Conservation (phyloP, 2,329 filamentous ascomycete species). For the Aspergillus pseudonomiae region DNA sequence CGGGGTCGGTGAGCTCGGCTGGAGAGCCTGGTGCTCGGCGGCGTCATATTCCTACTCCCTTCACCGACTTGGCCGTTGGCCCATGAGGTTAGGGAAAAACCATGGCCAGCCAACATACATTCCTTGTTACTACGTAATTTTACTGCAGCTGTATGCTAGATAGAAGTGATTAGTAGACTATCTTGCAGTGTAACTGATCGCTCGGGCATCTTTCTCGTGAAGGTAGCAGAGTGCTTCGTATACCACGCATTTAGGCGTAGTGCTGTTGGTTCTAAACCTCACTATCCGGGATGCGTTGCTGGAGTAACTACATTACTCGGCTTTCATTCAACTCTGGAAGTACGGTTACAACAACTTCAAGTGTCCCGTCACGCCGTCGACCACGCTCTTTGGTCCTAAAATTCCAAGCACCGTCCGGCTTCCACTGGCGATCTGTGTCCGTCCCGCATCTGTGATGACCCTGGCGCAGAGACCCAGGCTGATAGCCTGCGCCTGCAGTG, state of each 20-base stretch:
- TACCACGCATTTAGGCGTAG: not conserved
- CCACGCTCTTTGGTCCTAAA: conserved; percentile 77
- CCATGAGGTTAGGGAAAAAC: conserved; percentile 87
- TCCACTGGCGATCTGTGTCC: conserved; percentile 93
- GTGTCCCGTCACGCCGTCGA: conserved; percentile 82
- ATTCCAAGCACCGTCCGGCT: conserved; percentile 91
- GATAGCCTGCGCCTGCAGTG: conserved; percentile 78
- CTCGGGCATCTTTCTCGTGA: not conserved
- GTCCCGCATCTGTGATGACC: conserved; percentile 91
- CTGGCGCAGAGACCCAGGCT: conserved; percentile 84
- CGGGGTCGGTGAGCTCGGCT: conserved; percentile 66
- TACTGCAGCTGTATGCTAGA: not conserved
- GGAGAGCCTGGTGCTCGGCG: conserved; percentile 57
- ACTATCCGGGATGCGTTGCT: not conserved
- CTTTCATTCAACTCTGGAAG: not conserved
- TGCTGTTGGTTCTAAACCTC: not conserved
- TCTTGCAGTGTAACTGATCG: not conserved
- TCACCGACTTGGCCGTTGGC: conserved; percentile 82
- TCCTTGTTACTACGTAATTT: conserved; percentile 12
- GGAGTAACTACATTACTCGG: not conserved
- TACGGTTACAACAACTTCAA: conserved; percentile 74
- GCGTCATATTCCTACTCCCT: conserved; percentile 88
- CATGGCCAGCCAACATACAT: conserved; percentile 73
- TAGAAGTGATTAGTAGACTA: not conserved
- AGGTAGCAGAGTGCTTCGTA: not conserved